Percentiles rank a stretch among this genome's conserved stretches.
phyloP scores from a whole-genome alignment of 1,284 basidiomycete species.

The Dichomitus squalens region DNA sequence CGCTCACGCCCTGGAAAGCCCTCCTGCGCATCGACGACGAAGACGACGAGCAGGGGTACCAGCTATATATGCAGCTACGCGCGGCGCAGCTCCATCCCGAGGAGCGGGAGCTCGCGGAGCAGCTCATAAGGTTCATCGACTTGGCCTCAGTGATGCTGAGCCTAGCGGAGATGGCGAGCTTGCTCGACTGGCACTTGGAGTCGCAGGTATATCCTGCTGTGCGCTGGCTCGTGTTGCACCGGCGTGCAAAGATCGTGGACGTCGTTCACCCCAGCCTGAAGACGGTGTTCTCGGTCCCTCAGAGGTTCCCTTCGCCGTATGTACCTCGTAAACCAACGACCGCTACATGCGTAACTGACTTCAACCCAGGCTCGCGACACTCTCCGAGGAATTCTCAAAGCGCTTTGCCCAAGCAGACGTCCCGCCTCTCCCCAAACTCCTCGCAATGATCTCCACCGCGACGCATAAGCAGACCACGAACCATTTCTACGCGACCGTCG shows the following conservation, averaged over 20 bases:
- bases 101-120: constrained; percentile 68
- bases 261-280: constrained; percentile 81
- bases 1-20: constrained; percentile 92
- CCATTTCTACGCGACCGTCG: constrained; percentile 79
- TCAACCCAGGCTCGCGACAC: constrained; percentile 53
- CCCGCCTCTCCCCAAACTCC: constrained; percentile 72
- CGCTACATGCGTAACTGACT: background rate
- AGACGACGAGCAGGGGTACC: constrained; percentile 53
- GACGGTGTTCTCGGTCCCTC: constrained; percentile 79
- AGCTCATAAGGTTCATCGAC: constrained; percentile 68
- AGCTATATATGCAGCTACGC: constrained; percentile 61
- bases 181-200: constrained; percentile 87
- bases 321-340: constrained; percentile 29
- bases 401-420: constrained; percentile 68
- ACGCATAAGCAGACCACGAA: constrained; percentile 61
- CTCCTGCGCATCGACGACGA: constrained; percentile 71
- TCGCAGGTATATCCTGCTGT: constrained; percentile 87
- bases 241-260: constrained; percentile 89
- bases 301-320: constrained; percentile 69
- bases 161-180: constrained; percentile 83
- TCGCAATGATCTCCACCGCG: constrained; percentile 71
- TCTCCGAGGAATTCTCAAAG: constrained; percentile 66
- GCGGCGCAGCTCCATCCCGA: constrained; percentile 64
- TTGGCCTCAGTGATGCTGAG: constrained; percentile 70
- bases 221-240: constrained; percentile 88